Evolutionary conservation across 2,329 filamentous ascomycete species (phyloP).

Genomic region (Stemphylium beticola): DNA sequence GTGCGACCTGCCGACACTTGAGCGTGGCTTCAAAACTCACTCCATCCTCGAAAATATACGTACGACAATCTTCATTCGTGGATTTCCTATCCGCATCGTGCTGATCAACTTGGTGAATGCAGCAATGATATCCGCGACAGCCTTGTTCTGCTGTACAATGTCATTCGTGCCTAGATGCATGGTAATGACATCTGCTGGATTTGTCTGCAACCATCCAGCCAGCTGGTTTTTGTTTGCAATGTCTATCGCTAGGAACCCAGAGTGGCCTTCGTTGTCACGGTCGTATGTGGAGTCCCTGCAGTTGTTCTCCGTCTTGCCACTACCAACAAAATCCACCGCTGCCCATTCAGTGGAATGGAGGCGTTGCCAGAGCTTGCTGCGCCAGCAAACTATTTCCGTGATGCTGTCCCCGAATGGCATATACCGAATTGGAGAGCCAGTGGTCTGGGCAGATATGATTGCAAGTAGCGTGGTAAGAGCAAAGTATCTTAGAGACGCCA

Average conservation of each 20-base stretch:
- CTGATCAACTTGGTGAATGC: conserved; percentile 49
- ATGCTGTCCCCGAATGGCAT: conserved; percentile 57
- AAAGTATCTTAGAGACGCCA: conserved; percentile 30
- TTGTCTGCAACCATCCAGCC: conserved; percentile 52
- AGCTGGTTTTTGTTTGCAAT: conserved; percentile 54
- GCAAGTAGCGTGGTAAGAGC: conserved; percentile 15
- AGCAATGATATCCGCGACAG: conserved; percentile 46
- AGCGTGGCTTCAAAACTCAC: background rate
- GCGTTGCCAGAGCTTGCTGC: conserved; percentile 52
- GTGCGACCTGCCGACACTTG: conserved; percentile 43
- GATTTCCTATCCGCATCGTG: conserved; percentile 50
- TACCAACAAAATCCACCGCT: conserved; percentile 50
- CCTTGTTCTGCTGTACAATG: conserved; percentile 48
- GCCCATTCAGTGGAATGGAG: conserved; percentile 50
- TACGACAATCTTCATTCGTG: conserved; percentile 54
- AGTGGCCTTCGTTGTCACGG: conserved; percentile 54
- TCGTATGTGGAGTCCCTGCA: conserved; percentile 51
- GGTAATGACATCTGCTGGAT: conserved; percentile 54
- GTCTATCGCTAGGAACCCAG: conserved; percentile 53
- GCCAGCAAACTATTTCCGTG: conserved; percentile 55
- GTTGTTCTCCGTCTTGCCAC: conserved; percentile 36
- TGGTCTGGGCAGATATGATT: conserved; percentile 17
- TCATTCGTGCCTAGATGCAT: conserved; percentile 58
- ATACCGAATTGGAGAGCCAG: conserved; percentile 31
- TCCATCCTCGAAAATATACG: conserved; percentile 16